Conservation (phyloP, 495 filamentous ascomycete genomes). For the Mytilinidion resinicola region DNA sequence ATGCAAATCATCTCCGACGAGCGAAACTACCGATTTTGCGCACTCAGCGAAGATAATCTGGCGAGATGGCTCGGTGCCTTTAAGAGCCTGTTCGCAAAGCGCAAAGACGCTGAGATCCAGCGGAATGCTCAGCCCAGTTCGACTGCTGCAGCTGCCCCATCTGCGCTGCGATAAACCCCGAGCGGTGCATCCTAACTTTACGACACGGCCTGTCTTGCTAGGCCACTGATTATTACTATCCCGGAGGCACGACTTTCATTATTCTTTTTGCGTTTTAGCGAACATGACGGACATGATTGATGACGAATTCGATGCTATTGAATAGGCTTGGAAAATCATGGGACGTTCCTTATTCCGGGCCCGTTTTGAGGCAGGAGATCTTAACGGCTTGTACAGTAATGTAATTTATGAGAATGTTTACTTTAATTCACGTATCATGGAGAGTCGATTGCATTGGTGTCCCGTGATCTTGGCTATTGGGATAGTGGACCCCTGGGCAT, state of each 20-base stretch:
- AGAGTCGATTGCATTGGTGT: too few species aligned
- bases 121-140: neutral
- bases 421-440: too few species aligned
- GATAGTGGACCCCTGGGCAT: too few species aligned
- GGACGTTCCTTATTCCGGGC: too few species aligned
- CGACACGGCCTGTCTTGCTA: neutral
- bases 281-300: neutral
- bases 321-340: too few species aligned
- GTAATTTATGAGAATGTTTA: too few species aligned
- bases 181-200: neutral
- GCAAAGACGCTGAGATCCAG: slow-evolving; percentile 38
- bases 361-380: too few species aligned
- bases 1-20: slow-evolving; percentile 93
- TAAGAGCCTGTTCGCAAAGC: slow-evolving; percentile 79
- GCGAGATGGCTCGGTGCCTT: slow-evolving; percentile 81
- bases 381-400: too few species aligned
- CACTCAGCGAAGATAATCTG: slow-evolving; percentile 71
- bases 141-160: neutral
- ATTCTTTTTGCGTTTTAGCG: neutral
- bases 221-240: neutral
- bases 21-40: slow-evolving; percentile 83
- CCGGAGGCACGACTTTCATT: neutral
- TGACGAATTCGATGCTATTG: neutral
- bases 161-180: neutral
- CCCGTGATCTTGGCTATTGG: too few species aligned